Evolutionary conservation across 2,329 filamentous ascomycete genomes (phyloP), one percentile per base, ranked within the genome.

Genomic region (Huntiella decipiens): DNA sequence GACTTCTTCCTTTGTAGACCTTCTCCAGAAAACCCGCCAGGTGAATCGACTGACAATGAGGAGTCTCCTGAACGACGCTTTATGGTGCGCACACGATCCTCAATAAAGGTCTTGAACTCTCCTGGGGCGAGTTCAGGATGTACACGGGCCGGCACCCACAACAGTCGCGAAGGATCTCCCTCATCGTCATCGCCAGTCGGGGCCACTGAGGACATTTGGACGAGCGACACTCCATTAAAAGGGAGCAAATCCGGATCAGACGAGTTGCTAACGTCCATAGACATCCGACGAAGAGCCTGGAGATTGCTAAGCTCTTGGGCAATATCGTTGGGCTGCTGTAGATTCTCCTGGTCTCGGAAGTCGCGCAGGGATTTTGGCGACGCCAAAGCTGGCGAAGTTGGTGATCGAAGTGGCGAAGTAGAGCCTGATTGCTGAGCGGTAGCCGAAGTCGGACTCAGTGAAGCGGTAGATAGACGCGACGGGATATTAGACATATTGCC

Each of bases 51-150:
- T 28, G 76, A 74, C 40, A 86, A 63, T 34, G 68, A 68, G 52
- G 70, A 79, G 53, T 79, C 85, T 17, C 80, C 79, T 1, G 87
- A 93, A 54, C 83, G 75, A 53, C 87, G 72, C 59, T 85, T 79
- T 54, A 96, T 93, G 33, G 83, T 80, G 54, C 94, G 82, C 10
- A 95, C 84, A 56, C 87, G 79, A 51, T 87, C 92, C 56, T 98
- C 88, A 2, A 98, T 72, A 54, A 96, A 98, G 1, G 81, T 88
- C 61, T 93, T 95, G 68, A 96, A 98, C 54, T 95, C 91, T 57
- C 82, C 86, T 1, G 91, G 91, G 2, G 91, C 91, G 42, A 98
- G 68, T 61, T 98, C 91, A 1, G 91, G 91, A 56, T 98, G 91
- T 22, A 98, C 72, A 49, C 86, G 77, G 17, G 91, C 91, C 4